A percentile compares a stretch with the other conserved stretches of the same genome.
Conservation (phyloP, 768 basidiomycete species). For the Mycena galopus region DNA sequence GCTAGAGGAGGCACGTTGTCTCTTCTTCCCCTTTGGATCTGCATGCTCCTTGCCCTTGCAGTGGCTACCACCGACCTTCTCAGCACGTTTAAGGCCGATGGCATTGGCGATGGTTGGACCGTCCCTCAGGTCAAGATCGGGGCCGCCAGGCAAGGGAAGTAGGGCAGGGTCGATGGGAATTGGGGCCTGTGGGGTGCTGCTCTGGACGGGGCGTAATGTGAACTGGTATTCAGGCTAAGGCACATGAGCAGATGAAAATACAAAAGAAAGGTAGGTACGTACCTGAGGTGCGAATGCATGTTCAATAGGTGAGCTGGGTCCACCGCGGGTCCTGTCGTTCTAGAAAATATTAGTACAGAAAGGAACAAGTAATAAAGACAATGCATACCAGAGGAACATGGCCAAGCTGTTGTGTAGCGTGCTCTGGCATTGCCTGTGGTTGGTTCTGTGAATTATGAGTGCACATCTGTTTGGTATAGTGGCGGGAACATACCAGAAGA, state of each 20-base stretch:
- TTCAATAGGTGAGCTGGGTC: slow-evolving; percentile 9
- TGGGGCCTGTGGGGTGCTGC: background rate
- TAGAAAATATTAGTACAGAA: background rate
- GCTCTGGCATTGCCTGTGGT: background rate
- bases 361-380: background rate
- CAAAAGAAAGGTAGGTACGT: background rate
- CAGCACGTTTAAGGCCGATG: too few relatives aligned
- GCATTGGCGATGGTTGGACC: too few relatives aligned
- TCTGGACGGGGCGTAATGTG: background rate
- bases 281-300: slow-evolving; percentile 3
- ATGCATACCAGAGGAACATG: background rate
- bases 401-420: background rate
- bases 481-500: background rate
- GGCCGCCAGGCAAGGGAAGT: too few relatives aligned
- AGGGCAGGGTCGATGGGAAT: too few relatives aligned
- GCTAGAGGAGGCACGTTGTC: too few relatives aligned
- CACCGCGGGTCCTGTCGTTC: slow-evolving; percentile 1
- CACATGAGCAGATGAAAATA: background rate
- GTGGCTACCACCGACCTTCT: too few relatives aligned
- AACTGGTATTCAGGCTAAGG: background rate
- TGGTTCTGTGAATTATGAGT: background rate
- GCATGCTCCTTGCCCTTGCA: too few relatives aligned
- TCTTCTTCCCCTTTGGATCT: too few relatives aligned
- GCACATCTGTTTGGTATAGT: background rate
- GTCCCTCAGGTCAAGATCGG: too few relatives aligned